phyloP scores from a whole-genome alignment of 129 eudicot genomes.

The Oenanthe sinensis region DNA sequence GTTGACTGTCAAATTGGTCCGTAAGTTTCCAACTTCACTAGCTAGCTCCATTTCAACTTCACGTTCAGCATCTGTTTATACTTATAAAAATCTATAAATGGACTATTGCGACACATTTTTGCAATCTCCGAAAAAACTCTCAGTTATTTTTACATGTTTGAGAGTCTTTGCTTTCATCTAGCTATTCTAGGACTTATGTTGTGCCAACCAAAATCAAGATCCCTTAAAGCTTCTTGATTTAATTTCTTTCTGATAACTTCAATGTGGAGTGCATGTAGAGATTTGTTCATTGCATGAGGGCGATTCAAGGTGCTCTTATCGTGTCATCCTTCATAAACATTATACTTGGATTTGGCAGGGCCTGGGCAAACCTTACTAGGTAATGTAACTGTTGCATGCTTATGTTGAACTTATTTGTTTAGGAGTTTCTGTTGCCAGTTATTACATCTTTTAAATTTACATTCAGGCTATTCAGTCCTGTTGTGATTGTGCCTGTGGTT shows the following conservation, averaged over 20 bases:
- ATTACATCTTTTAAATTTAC: not conserved
- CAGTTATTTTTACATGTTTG: not conserved
- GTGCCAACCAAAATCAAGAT: not conserved
- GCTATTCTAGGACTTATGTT: not conserved
- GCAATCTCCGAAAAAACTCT: not conserved
- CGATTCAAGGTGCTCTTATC: slow-evolving; percentile 86
- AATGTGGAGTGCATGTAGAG: slow-evolving; percentile 45
- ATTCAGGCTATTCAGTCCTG: slow-evolving; percentile 74
- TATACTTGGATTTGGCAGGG: slow-evolving; percentile 67
- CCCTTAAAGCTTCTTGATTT: not conserved
- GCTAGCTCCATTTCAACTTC: not conserved
- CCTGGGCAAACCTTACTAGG: slow-evolving; percentile 83
- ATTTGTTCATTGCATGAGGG: slow-evolving; percentile 80
- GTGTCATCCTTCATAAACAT: slow-evolving; percentile 80
- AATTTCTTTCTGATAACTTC: slow-evolving; percentile 9
- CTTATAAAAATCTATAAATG: not conserved
- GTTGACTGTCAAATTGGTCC: not conserved
- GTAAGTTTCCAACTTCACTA: not conserved
- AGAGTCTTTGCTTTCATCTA: not conserved
- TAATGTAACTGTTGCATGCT: slow-evolving; percentile 15
- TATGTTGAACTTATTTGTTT: not conserved
- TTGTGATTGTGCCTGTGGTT: slow-evolving; percentile 65
- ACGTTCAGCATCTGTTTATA: not conserved
- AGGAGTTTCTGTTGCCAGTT: not conserved
- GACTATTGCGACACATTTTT: not conserved